phyloP scores from a whole-genome alignment of 345 rosid genomes.

The Atalantia buxifolia region DNA sequence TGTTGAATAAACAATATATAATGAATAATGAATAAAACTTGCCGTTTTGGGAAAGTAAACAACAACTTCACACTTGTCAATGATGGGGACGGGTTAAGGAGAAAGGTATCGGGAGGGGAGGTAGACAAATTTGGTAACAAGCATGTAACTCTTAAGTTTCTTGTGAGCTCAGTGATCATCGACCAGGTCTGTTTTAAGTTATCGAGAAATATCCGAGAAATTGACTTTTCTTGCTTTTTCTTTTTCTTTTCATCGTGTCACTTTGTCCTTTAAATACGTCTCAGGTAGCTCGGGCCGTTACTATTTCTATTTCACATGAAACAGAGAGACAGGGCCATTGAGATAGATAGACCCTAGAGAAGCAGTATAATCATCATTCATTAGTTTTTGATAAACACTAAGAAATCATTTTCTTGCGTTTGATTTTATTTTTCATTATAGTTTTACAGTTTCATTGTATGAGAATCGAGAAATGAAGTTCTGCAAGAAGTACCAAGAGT shows the following conservation, averaged over 20 bases:
- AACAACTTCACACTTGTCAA: no score
- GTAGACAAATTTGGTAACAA: neutral
- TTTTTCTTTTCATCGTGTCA: neutral
- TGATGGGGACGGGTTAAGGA: neutral
- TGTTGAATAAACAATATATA: no score
- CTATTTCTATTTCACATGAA: neutral
- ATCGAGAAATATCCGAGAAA: conserved; percentile 4
- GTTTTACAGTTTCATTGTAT: neutral
- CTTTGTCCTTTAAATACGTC: neutral
- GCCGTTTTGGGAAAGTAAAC: neutral
- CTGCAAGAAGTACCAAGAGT: conserved; percentile 82
- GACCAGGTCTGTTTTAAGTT: conserved; percentile 1
- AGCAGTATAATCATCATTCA: neutral
- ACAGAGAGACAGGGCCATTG: neutral
- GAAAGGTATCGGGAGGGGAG: neutral
- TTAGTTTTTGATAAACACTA: neutral
- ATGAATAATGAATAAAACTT: neutral
- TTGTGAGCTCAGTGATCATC: neutral
- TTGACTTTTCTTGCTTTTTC: neutral
- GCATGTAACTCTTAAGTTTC: neutral
- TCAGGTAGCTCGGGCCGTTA: neutral
- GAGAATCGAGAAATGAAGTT: conserved; percentile 56
- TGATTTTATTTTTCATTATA: neutral
- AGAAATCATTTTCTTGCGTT: neutral
- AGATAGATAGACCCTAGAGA: neutral